Percentiles rank a stretch among this genome's conserved stretches.
Conservation (phyloP, 495 filamentous ascomycete genomes). For the Rusavskia elegans region DNA sequence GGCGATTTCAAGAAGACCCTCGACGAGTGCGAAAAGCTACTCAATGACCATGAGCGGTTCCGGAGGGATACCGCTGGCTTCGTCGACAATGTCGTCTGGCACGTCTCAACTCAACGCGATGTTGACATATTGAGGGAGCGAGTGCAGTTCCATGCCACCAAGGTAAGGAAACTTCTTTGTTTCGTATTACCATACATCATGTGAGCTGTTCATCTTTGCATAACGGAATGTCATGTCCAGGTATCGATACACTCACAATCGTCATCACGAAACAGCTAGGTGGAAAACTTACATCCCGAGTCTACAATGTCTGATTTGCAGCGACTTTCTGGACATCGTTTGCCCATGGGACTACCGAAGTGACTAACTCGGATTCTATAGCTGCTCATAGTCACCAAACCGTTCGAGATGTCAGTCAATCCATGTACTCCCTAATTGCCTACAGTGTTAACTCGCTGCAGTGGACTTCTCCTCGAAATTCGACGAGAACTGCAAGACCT, state of each 20-base stretch:
- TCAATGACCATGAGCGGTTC: constrained; percentile 4
- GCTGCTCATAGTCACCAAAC: constrained; percentile 6
- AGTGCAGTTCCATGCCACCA: constrained; percentile 9
- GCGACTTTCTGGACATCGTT: too few species aligned
- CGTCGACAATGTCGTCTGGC: constrained; percentile 11
- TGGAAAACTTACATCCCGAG: too few species aligned
- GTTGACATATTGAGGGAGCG: constrained; percentile 9
- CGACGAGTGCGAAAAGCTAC: constrained; percentile 6
- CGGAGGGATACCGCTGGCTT: constrained; percentile 1
- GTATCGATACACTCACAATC: too few species aligned
- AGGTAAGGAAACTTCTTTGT: background rate
- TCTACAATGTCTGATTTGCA: too few species aligned
- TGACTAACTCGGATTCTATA: too few species aligned
- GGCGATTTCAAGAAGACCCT: constrained; percentile 12
- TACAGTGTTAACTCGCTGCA: background rate
- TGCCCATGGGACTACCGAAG: too few species aligned
- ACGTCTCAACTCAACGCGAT: constrained; percentile 5
- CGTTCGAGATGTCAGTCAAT: constrained; percentile 5
- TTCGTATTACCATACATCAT: too few species aligned
- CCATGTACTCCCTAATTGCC: background rate
- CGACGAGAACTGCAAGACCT: constrained; percentile 7
- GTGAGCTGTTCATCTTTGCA: too few species aligned
- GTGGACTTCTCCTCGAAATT: constrained; percentile 8
- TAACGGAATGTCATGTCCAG: too few species aligned
- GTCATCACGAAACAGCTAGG: too few species aligned